phyloP scores from a whole-genome alignment of 2,329 filamentous ascomycete genomes.

The Penicillium thymicola region DNA sequence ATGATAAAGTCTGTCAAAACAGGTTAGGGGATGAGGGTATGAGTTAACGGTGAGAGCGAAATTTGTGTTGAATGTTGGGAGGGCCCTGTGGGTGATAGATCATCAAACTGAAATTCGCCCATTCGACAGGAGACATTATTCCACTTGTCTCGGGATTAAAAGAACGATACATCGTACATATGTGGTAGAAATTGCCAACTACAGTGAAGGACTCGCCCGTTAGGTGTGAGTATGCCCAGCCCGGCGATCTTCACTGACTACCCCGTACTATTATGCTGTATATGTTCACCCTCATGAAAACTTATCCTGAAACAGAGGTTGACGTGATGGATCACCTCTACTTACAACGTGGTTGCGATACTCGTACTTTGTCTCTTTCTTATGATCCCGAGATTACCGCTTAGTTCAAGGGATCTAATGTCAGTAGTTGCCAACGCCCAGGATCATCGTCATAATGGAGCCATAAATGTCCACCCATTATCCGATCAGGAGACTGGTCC shows the following conservation, averaged over 20 bases:
- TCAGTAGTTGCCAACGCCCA: background rate
- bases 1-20: background rate
- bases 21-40: background rate
- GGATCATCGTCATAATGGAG: background rate
- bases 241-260: background rate
- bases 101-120: background rate
- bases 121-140: background rate
- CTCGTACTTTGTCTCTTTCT: background rate
- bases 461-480: background rate
- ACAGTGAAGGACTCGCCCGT: background rate
- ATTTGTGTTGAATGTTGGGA: background rate
- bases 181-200: constrained; percentile 7
- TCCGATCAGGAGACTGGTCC: constrained; percentile 3
- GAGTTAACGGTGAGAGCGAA: background rate
- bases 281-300: background rate
- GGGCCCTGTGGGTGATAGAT: background rate
- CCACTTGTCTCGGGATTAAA: background rate
- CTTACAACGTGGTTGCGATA: background rate
- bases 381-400: constrained; percentile 1
- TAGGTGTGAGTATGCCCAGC: background rate
- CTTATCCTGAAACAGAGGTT: background rate
- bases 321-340: background rate
- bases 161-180: constrained; percentile 19
- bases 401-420: background rate
- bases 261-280: background rate